Percentiles rank a stretch among this genome's conserved stretches.
Conservation (phyloP, 148 eudicot species). For the Drosera capensis region DNA sequence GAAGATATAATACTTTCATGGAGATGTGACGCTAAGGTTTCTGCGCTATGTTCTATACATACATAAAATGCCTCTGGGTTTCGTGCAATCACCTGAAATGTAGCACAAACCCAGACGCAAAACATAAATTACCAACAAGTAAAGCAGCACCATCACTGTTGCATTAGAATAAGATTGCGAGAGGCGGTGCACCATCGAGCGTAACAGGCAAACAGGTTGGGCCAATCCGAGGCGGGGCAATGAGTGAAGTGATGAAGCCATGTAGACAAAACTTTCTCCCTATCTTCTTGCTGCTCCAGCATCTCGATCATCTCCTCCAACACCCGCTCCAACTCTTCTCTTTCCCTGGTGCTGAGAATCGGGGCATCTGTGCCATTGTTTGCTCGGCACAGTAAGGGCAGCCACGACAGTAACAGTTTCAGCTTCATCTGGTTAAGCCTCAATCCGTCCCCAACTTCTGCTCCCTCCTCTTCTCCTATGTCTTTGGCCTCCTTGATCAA, state of each 20-base stretch:
- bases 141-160: too few relatives aligned
- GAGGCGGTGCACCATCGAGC: constrained; percentile 47
- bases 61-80: too few relatives aligned
- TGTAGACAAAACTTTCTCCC: constrained; percentile 51
- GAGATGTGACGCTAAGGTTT: too few relatives aligned
- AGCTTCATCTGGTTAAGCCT: constrained; percentile 21
- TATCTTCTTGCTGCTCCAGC: constrained; percentile 31
- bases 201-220: constrained; percentile 53
- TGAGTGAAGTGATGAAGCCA: constrained; percentile 74
- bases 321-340: constrained; percentile 35
- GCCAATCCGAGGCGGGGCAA: constrained; percentile 76
- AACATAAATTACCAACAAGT: too few relatives aligned
- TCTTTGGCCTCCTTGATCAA: constrained; percentile 52
- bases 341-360: constrained; percentile 35
- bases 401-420: constrained; percentile 55
- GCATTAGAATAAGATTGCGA: constrained; percentile 4
- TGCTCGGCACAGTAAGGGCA: constrained; percentile 58
- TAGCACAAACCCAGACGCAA: too few relatives aligned
- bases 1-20: too few relatives aligned
- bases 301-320: constrained; percentile 39
- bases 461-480: constrained; percentile 6
- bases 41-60: too few relatives aligned
- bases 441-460: constrained; percentile 4
- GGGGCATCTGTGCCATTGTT: constrained; percentile 64
- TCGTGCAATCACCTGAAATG: too few relatives aligned